Percentiles rank a stretch among this genome's conserved stretches.
Conservation (phyloP, 2,329 filamentous ascomycete genomes). For the Stemphylium lycopersici region DNA sequence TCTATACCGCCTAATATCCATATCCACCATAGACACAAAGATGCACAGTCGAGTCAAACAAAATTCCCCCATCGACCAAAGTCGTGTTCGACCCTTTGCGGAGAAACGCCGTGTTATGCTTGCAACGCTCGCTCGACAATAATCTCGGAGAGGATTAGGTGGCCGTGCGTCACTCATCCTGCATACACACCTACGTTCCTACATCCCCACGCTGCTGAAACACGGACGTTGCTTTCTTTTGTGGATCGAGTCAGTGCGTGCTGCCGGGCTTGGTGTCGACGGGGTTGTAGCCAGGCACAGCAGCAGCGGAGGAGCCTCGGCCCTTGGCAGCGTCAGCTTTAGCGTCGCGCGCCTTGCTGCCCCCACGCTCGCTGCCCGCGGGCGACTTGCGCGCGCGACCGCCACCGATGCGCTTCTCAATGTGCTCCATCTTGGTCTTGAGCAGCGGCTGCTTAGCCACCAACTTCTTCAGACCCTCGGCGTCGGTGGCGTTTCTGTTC, state of each 20-base stretch:
- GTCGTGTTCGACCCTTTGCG: not conserved
- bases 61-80: not conserved
- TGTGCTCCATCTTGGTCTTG: conserved; percentile 13
- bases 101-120: too few species aligned
- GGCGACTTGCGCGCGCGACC: not conserved
- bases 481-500: not conserved
- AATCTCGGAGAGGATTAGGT: too few species aligned
- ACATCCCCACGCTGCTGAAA: too few species aligned
- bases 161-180: too few species aligned
- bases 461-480: conserved; percentile 7
- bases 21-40: not conserved
- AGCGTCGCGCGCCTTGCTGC: not conserved
- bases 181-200: too few species aligned
- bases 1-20: not conserved
- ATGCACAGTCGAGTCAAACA: not conserved
- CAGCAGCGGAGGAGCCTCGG: too few species aligned
- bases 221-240: too few species aligned
- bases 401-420: conserved; percentile 5
- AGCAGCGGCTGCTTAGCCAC: conserved; percentile 11
- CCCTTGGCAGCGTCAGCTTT: too few species aligned
- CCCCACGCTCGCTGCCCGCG: not conserved
- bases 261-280: too few species aligned
- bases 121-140: too few species aligned
- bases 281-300: not conserved
- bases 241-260: too few species aligned